A percentile compares a stretch with the other conserved stretches of the same genome.
These are phyloP conservation scores for Ceratocystis huliohia DNA, from an alignment of 2,329 filamentous ascomycete species.

Conservation along the genomic window DNA sequence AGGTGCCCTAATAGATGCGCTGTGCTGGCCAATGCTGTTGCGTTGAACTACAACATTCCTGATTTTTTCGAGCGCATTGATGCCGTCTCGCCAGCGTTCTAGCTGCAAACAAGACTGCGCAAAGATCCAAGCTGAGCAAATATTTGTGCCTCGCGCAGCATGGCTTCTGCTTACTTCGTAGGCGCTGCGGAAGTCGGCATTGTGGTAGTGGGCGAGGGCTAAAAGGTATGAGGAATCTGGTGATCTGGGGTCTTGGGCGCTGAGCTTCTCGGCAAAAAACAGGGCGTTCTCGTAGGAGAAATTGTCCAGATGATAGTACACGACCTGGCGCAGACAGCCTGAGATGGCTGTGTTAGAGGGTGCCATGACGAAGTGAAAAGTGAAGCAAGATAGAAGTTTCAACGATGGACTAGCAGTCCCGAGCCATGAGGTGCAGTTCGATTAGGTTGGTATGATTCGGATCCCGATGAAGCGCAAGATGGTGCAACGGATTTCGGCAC, in stretches of 20 bases:
- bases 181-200: constrained; percentile 72
- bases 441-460: neutral
- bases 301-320: constrained; percentile 72
- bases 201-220: constrained; percentile 69
- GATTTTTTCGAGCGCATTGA: constrained; percentile 70
- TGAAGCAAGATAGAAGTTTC: constrained; percentile 12
- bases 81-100: constrained; percentile 68
- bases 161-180: constrained; percentile 67
- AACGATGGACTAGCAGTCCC: constrained; percentile 13
- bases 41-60: constrained; percentile 62
- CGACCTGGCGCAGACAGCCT: constrained; percentile 44
- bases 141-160: constrained; percentile 57
- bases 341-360: constrained; percentile 39
- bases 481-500: neutral
- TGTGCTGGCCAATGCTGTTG: constrained; percentile 72
- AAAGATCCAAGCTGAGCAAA: constrained; percentile 84
- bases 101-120: constrained; percentile 76
- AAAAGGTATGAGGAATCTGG: constrained; percentile 73
- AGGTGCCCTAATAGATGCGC: constrained; percentile 58
- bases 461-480: neutral
- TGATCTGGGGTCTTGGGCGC: constrained; percentile 69
- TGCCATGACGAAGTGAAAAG: constrained; percentile 32
- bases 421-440: constrained; percentile 17
- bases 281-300: constrained; percentile 78
- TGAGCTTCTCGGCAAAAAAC: constrained; percentile 79